Percentiles rank a stretch among this genome's conserved stretches.
phyloP scores from a whole-genome alignment of 495 filamentous ascomycete species.

The Lentithecium fluviatile region DNA sequence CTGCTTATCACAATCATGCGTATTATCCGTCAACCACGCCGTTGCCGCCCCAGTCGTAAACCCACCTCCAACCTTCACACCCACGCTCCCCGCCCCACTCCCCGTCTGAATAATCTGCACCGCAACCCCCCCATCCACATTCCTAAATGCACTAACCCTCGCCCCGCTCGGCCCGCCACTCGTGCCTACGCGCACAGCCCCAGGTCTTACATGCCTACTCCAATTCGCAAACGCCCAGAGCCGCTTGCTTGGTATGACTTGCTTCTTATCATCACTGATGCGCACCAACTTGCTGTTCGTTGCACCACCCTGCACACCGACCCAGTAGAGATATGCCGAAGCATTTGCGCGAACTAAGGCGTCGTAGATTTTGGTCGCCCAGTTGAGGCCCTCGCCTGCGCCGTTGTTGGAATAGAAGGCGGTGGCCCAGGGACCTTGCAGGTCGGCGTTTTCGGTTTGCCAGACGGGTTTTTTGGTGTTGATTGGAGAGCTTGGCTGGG shows the following conservation, averaged over 20 bases:
- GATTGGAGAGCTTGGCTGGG: conserved; percentile 14
- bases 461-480: conserved; percentile 23
- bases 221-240: conserved; percentile 32
- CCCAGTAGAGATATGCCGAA: conserved; percentile 28
- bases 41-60: conserved; percentile 7
- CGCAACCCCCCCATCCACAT: conserved; percentile 22
- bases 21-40: conserved; percentile 31
- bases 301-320: conserved; percentile 44
- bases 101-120: conserved; percentile 31
- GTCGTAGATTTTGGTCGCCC: conserved; percentile 30
- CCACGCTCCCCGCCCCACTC: conserved; percentile 1
- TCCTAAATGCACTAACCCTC: conserved; percentile 27
- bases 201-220: conserved; percentile 23
- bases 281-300: conserved; percentile 25
- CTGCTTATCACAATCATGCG: conserved; percentile 5
- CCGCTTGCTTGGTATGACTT: conserved; percentile 9
- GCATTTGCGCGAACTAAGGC: conserved; percentile 16
- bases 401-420: conserved; percentile 23
- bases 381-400: conserved; percentile 28
- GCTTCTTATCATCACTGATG: conserved; percentile 28
- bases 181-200: conserved; percentile 40
- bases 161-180: conserved; percentile 20
- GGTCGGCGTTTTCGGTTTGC: conserved; percentile 39
- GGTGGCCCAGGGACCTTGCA: conserved; percentile 25
- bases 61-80: conserved; percentile 15